Evolutionary conservation across 2,329 filamentous ascomycete genomes (phyloP).

Genomic region (Ceratocystis huliohia): DNA sequence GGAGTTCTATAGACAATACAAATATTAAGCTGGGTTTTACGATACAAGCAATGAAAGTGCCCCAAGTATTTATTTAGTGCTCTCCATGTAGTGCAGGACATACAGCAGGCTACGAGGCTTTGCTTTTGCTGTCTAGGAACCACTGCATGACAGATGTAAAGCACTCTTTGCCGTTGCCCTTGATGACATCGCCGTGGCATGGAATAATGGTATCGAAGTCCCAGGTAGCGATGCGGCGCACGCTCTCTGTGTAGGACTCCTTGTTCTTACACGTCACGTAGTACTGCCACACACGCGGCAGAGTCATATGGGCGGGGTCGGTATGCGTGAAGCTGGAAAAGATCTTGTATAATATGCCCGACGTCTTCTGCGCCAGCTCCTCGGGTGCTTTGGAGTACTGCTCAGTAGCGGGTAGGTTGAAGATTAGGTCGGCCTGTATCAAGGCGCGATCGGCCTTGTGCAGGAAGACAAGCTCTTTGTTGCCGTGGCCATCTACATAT

Average conservation of each 20-base stretch:
- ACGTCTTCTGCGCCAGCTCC: background rate
- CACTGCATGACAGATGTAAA: conserved; percentile 72
- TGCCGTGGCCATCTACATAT: conserved; percentile 65
- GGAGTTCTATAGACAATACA: background rate
- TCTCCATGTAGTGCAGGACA: background rate
- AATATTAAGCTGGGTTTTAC: background rate
- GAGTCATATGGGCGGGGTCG: conserved; percentile 34
- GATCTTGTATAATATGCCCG: conserved; percentile 31
- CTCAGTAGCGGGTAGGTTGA: conserved; percentile 79
- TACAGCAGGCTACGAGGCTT: background rate
- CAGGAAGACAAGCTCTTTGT: conserved; percentile 78
- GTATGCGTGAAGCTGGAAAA: conserved; percentile 47
- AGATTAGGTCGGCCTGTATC: conserved; percentile 81
- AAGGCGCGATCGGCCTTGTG: conserved; percentile 68
- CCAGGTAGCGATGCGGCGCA: conserved; percentile 61
- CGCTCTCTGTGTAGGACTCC: conserved; percentile 54
- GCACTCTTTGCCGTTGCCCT: conserved; percentile 56
- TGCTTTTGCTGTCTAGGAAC: conserved; percentile 44
- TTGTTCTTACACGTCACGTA: conserved; percentile 46
- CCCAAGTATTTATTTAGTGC: too few relatives aligned
- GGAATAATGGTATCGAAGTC: conserved; percentile 77
- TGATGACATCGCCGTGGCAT: conserved; percentile 85
- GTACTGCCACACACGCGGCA: conserved; percentile 69
- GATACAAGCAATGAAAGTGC: background rate
- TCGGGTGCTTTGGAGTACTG: conserved; percentile 54